Evolutionary conservation across 2,329 filamentous ascomycete genomes (phyloP).

Genomic region (Zasmidium angulare): DNA sequence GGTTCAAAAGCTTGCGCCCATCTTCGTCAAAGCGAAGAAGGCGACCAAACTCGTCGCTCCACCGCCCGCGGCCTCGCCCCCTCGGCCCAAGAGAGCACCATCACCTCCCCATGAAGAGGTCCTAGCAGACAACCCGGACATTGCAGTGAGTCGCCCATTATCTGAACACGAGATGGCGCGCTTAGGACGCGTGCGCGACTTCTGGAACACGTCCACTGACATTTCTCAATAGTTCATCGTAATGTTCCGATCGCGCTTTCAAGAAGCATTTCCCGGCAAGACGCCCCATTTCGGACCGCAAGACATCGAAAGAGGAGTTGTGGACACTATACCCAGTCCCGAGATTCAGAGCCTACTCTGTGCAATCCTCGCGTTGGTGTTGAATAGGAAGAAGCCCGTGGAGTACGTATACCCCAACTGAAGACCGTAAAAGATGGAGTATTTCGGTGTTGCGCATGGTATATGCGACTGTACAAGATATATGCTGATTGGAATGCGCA

Average conservation of each 20-base stretch:
- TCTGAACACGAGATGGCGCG: constrained; percentile 31
- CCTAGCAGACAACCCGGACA: constrained; percentile 84
- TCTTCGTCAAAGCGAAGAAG: constrained; percentile 41
- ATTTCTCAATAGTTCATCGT: constrained; percentile 77
- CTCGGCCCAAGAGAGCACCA: constrained; percentile 67
- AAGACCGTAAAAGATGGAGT: background rate
- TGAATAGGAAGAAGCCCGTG: constrained; percentile 98
- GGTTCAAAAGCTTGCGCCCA: constrained; percentile 37
- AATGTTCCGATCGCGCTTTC: constrained; percentile 94
- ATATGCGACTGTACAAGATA: constrained; percentile 3
- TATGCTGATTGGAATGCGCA: constrained; percentile 33
- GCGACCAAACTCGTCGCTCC: constrained; percentile 44
- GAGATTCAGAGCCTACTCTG: constrained; percentile 87
- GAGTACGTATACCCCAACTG: constrained; percentile 67
- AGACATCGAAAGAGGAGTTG: constrained; percentile 85
- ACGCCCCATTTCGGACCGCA: constrained; percentile 89
- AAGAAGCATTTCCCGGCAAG: constrained; percentile 83
- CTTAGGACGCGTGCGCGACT: constrained; percentile 26
- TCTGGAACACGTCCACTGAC: constrained; percentile 40
- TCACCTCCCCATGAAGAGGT: constrained; percentile 90
- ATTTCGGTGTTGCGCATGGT: constrained; percentile 8
- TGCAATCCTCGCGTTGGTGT: constrained; percentile 78
- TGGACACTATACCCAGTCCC: constrained; percentile 74
- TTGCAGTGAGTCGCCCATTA: constrained; percentile 69
- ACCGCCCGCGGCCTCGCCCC: constrained; percentile 42